Percentiles rank a stretch among this genome's conserved stretches.
These are phyloP conservation scores for Solanum appendiculatum DNA, from an alignment of 257 asterid genomes.

Conservation along the genomic window DNA sequence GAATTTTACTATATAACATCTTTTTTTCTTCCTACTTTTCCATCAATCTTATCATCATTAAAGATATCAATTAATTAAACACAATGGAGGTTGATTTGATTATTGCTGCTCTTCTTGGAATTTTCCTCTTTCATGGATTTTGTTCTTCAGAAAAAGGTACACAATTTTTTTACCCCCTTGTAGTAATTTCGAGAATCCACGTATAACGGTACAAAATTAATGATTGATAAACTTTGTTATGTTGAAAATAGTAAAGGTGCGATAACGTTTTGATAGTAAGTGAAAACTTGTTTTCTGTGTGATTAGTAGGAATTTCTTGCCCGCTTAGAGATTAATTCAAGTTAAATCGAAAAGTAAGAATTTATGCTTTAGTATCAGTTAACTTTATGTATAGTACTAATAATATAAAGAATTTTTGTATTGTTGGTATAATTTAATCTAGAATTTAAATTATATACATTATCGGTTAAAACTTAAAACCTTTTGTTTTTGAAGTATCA, in stretches of 20 bases:
- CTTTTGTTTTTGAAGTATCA: background rate
- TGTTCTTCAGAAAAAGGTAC: slow-evolving; percentile 45
- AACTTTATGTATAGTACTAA: background rate
- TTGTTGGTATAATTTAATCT: background rate
- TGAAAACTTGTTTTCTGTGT: background rate
- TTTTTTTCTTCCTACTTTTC: background rate
- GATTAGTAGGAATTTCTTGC: background rate
- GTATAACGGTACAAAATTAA: background rate
- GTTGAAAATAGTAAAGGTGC: background rate
- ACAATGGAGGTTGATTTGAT: slow-evolving; percentile 12
- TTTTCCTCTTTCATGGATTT: slow-evolving; percentile 34
- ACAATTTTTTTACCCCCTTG: background rate
- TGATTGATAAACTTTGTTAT: background rate
- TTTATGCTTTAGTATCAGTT: background rate
- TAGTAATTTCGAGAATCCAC: background rate
- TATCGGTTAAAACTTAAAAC: no score
- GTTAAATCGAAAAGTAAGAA: background rate
- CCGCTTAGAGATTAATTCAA: background rate
- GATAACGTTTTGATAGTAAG: background rate
- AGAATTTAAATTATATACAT: background rate
- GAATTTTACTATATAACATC: background rate
- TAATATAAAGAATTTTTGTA: background rate
- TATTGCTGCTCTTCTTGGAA: slow-evolving; percentile 21
- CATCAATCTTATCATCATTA: background rate
- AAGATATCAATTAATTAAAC: background rate